Base-by-base conservation (phyloP, 208 protist genomes). In the Acanthamoeba triangularis region DNA sequence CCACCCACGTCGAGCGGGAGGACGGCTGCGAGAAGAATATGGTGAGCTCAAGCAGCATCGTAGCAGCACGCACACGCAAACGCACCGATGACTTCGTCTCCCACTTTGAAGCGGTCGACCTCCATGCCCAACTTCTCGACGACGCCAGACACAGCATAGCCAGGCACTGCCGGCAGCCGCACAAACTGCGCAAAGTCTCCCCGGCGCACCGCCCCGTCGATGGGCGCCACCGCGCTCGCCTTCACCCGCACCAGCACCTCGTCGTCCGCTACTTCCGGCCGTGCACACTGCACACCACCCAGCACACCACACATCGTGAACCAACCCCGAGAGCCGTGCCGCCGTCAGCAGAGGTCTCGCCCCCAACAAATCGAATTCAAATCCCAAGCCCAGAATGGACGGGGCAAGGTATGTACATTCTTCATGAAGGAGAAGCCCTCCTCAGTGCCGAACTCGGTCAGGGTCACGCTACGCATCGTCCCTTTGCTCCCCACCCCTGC, bases 221-320 rank as follows among this genome's bases (percentile, higher is more conserved):
- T 23, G 10, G 85, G 85, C 28, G 56, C 30, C 37, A 91, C 85
- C 7, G 85, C 85, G 33, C 54, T 74, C 14, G 85, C 56, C 85
- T 91, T 91, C 25, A 91, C 85, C 37, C 85, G 85, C 85, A 91
- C 85, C 54, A 91, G 59, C 37, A 91, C 56, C 25, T 91, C 56
- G 59, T 91, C 61, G 33, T 65, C 56, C 14, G 85, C 85, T 28
- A 52, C 37, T n/a, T 65, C 25, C 3, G 85, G 85, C n/a, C 61
- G 85, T 28, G 47, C 56, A 47, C 37, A n/a, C 85, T 91, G 85
- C 25, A 25, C 37, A n/a, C n/a, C n/a, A n/a, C n/a, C n/a, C n/a
- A 85, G n/a, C 14, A n/a, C 5, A 0, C 69, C 14, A 41, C 14
- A 47, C 1, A 8, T 47, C 0, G n/a, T 23, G 69, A 44, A 80